A percentile compares a stretch with the other conserved stretches of the same genome.
Conservation (phyloP, 169 alveolate genomes). For the Plasmodium malariae region DNA sequence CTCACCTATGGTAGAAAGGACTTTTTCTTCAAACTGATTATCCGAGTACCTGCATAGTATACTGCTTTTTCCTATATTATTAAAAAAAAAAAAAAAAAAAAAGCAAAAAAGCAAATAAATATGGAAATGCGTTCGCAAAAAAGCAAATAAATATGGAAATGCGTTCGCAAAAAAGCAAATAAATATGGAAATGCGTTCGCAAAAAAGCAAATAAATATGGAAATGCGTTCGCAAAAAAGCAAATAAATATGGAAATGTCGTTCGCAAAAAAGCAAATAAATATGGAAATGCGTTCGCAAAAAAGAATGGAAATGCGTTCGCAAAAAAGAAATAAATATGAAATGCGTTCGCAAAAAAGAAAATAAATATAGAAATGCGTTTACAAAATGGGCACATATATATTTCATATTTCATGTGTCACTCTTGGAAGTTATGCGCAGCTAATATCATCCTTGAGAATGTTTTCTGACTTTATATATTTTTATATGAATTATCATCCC, state of each 20-base stretch:
- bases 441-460: too few relatives aligned
- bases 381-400: too few relatives aligned
- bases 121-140: too few relatives aligned
- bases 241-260: background rate
- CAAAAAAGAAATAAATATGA: background rate
- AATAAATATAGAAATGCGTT: too few relatives aligned
- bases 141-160: too few relatives aligned
- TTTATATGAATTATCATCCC: too few relatives aligned
- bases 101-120: background rate
- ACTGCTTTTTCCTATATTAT: slow-evolving; percentile 79
- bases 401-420: too few relatives aligned
- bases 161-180: background rate
- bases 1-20: slow-evolving; percentile 88
- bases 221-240: background rate
- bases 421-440: too few relatives aligned
- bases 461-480: too few relatives aligned
- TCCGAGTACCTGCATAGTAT: slow-evolving; percentile 87
- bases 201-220: background rate
- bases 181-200: background rate
- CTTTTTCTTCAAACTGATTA: slow-evolving; percentile 85
- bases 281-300: too few relatives aligned
- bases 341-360: background rate
- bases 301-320: background rate
- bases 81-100: background rate
- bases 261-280: background rate